Percentiles rank a stretch among this genome's conserved stretches.
Evolutionary conservation across 1,284 basidiomycete species (phyloP).

Genomic region (Laetiporus sulphureus): DNA sequence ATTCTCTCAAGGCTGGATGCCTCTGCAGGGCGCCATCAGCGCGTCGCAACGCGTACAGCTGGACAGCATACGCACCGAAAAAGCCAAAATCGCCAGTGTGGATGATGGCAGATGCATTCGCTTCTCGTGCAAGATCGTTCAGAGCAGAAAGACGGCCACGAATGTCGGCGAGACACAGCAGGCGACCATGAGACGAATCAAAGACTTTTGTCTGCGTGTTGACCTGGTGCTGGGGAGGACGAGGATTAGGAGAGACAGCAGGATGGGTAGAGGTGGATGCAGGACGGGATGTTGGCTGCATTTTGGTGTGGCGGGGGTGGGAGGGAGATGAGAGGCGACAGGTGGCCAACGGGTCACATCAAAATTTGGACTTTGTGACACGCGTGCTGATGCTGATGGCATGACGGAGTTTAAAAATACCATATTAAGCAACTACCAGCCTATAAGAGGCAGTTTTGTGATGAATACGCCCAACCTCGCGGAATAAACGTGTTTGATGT

Average conservation of each 20-base stretch:
- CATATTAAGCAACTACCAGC: no score
- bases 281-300: constrained; percentile 42
- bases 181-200: constrained; percentile 74
- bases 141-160: constrained; percentile 82
- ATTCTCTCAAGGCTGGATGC: constrained; percentile 80
- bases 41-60: background rate
- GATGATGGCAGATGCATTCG: constrained; percentile 89
- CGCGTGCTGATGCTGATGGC: no score
- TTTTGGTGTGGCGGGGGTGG: constrained; percentile 19
- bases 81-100: constrained; percentile 99
- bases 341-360: background rate
- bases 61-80: constrained; percentile 55
- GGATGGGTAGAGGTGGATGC: constrained; percentile 53
- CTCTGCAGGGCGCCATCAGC: constrained; percentile 39
- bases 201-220: constrained; percentile 76
- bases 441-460: no score
- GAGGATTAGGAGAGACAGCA: constrained; percentile 48
- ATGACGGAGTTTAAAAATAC: no score
- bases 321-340: constrained; percentile 8
- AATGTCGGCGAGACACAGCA: constrained; percentile 96
- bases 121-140: constrained; percentile 87
- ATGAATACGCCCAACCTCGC: no score
- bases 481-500: no score
- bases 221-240: constrained; percentile 39
- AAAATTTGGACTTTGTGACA: background rate